Conservation (phyloP, 345 rosid genomes). For the Kernera saxatilis region DNA sequence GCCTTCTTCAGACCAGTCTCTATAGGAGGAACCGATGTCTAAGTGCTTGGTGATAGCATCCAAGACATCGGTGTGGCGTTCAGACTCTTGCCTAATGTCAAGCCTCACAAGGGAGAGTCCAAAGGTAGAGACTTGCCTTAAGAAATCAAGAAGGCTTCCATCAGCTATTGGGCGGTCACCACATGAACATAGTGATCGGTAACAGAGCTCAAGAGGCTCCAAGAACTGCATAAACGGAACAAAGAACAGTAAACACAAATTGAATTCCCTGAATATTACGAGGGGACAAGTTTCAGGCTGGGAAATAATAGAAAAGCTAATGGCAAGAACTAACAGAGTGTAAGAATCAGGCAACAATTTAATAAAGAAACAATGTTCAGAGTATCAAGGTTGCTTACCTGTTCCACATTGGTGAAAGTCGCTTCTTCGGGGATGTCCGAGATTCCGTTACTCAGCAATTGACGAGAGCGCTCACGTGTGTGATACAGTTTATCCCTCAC, state of each 20-base stretch:
- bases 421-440: slow-evolving; percentile 85
- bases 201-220: slow-evolving; percentile 97
- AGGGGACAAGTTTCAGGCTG: neutral
- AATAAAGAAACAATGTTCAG: neutral
- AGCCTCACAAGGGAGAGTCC: slow-evolving; percentile 94
- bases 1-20: slow-evolving; percentile 83
- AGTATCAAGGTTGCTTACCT: slow-evolving; percentile 34
- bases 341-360: neutral
- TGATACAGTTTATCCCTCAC: slow-evolving; percentile 86
- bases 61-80: slow-evolving; percentile 90
- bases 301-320: neutral
- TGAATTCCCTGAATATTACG: neutral
- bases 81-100: slow-evolving; percentile 96
- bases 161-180: slow-evolving; percentile 97
- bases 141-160: slow-evolving; percentile 97
- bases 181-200: slow-evolving; percentile 80
- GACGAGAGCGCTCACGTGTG: slow-evolving; percentile 92
- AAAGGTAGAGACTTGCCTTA: slow-evolving; percentile 95
- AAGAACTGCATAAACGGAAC: slow-evolving; percentile 49
- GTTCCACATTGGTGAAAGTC: slow-evolving; percentile 73
- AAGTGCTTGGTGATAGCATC: slow-evolving; percentile 90
- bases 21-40: slow-evolving; percentile 80
- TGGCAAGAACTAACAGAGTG: neutral
- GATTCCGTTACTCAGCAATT: slow-evolving; percentile 64
- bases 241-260: neutral